Base-by-base conservation (phyloP, 805 yeast species). In the Kluyveromyces aestuarii region DNA sequence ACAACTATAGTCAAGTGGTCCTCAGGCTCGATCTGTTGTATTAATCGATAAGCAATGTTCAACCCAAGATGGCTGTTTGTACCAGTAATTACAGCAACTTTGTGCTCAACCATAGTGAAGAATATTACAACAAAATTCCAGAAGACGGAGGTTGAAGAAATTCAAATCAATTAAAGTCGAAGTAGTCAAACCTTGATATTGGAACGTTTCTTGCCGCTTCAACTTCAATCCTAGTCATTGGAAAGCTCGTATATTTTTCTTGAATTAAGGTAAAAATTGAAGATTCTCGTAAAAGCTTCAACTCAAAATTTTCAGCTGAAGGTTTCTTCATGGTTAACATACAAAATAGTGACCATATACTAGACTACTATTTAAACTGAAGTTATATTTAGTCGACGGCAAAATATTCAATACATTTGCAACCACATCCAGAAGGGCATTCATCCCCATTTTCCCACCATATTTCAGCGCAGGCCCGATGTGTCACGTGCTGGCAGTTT, bases 401-500 rank as follows among this genome's bases (percentile, higher is more conserved):
- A 46, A 57, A 64, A 21, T 51, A 55, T 9, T 68, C 71, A 10
- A 79, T 61, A 66, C 96, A 87, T 6, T 59, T 53, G 58, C 96
- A 88, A 0, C 95, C 95, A 70, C 96, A 88, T 0, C 96, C 96
- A 42, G 85, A 76, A 0, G 95, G 82, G 64, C 96, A 87, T 56
- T 83, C 85, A 0, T 54, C 54, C 49, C 71, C 67, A 8, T 62
- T 68, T 1, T 62, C 56, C 87, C 95, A 88, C 96, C 98, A 90
- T 45, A 74, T 74, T 17, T 73, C 66, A 0, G 95, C 93, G 69
- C 98, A 90, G 19, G 71, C 70, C 2, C 87, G 76, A 61, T 90
- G 98, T 55, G 85, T 58, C 2, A 86, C 71, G 65, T 91, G 97
- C 48, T 80, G 84, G 66, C 98, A 90, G 27, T 70, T 70, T 6